phyloP scores from a whole-genome alignment of 2,329 filamentous ascomycete species.

The Ceratocystis harringtonii region DNA sequence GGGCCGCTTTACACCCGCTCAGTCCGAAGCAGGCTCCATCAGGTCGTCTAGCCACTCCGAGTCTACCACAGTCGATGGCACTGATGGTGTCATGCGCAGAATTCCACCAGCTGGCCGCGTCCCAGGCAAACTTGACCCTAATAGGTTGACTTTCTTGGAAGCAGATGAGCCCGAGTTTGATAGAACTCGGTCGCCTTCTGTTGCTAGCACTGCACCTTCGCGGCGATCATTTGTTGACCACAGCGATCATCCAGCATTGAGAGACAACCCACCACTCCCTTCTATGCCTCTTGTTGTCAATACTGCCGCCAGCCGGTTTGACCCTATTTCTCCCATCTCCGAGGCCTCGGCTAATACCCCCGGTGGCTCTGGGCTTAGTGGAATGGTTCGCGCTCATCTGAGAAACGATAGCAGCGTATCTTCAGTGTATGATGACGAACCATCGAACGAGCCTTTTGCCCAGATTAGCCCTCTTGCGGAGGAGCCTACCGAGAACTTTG shows the following conservation, averaged over 20 bases:
- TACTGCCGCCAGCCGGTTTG: constrained; percentile 54
- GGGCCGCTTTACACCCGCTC: constrained; percentile 48
- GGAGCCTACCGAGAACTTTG: constrained; percentile 22
- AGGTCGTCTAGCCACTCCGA: constrained; percentile 11
- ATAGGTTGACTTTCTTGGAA: constrained; percentile 31
- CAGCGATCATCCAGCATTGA: constrained; percentile 16
- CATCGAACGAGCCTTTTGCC: constrained; percentile 24
- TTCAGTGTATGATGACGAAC: constrained; percentile 50
- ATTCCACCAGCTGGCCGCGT: constrained; percentile 2
- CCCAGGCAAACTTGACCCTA: constrained; percentile 16
- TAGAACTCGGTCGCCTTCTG: constrained; percentile 18
- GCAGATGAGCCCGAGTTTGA: constrained; percentile 27
- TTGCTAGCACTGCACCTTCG: constrained; percentile 14
- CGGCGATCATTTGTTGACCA: constrained; percentile 13
- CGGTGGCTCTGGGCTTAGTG: constrained; percentile 47
- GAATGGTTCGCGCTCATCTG: constrained; percentile 71
- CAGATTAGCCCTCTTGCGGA: constrained; percentile 25
- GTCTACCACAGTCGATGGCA: constrained; percentile 1
- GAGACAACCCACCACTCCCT: neutral
- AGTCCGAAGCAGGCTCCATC: constrained; percentile 21
- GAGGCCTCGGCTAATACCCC: constrained; percentile 8
- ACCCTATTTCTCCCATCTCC: constrained; percentile 45
- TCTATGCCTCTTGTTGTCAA: constrained; percentile 6
- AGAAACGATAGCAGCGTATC: constrained; percentile 69
- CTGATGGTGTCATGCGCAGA: constrained; percentile 6